phyloP scores from a whole-genome alignment of 208 protist species.

The Wallacemonas collosoma region DNA sequence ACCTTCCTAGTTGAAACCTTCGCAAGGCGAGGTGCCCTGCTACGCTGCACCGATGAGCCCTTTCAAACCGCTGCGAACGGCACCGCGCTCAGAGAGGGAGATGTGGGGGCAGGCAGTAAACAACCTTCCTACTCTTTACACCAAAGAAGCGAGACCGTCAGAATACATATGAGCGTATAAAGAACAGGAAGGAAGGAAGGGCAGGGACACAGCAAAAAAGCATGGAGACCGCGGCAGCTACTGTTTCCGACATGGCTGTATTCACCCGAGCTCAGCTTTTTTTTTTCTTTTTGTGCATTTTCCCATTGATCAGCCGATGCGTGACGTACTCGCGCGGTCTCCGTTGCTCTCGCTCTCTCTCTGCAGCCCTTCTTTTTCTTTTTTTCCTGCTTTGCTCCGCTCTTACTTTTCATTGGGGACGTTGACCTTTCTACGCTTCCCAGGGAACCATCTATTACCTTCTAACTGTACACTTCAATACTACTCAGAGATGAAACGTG shows the following conservation, averaged over 20 bases:
- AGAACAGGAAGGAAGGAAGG: background rate
- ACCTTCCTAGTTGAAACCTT: constrained; percentile 1
- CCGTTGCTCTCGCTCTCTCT: background rate
- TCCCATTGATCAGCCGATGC: background rate
- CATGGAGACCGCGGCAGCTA: background rate
- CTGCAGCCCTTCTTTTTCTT: constrained; percentile 27
- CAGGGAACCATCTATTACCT: background rate
- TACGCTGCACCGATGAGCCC: no score
- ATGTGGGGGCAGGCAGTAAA: no score
- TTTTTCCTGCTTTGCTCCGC: background rate
- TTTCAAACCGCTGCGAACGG: no score
- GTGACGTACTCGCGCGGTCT: background rate
- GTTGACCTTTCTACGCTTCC: constrained; percentile 8
- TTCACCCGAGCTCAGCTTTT: background rate
- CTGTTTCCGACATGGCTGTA: background rate
- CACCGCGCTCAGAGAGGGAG: no score
- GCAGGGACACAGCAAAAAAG: background rate
- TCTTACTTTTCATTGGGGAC: background rate
- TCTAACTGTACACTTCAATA: constrained; percentile 12
- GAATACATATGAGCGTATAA: background rate
- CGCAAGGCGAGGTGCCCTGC: background rate
- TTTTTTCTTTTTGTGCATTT: constrained; percentile 13
- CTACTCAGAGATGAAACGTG: background rate
- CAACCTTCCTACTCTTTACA: no score
- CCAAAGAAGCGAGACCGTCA: no score